phyloP scores from a whole-genome alignment of 768 basidiomycete genomes.

The Fomitopsis serialis region DNA sequence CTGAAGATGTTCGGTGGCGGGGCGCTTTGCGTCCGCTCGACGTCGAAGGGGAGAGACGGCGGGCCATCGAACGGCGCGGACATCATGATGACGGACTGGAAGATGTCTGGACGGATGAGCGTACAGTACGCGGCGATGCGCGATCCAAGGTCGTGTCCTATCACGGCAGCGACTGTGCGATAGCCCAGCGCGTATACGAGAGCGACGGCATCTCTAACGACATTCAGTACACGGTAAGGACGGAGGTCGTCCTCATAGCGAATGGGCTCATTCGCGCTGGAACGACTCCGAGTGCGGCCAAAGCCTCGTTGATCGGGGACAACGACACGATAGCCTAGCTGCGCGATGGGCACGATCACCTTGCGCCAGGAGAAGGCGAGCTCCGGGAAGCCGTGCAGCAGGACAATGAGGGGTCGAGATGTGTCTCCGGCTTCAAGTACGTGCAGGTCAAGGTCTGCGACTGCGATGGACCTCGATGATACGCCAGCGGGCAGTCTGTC shows the following conservation, averaged over 20 bases:
- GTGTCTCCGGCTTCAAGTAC: constrained; percentile 40
- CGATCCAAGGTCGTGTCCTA: constrained; percentile 63
- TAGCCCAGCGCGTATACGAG: constrained; percentile 50
- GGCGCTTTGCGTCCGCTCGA: not conserved
- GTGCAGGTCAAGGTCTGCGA: constrained; percentile 48
- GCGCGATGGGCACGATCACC: constrained; percentile 43
- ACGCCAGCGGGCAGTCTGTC: constrained; percentile 23
- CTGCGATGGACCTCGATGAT: constrained; percentile 32
- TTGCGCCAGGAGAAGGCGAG: constrained; percentile 64
- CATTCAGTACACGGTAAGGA: constrained; percentile 46
- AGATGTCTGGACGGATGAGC: constrained; percentile 50
- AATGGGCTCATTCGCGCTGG: constrained; percentile 14
- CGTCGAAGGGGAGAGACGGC: constrained; percentile 24
- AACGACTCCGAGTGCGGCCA: constrained; percentile 29
- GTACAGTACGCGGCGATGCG: constrained; percentile 46
- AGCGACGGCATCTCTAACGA: constrained; percentile 45
- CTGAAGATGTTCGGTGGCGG: constrained; percentile 4
- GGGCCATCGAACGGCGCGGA: constrained; percentile 51
- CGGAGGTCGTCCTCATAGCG: constrained; percentile 44
- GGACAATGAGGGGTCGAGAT: constrained; percentile 40
- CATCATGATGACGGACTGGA: constrained; percentile 52
- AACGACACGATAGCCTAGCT: constrained; percentile 53
- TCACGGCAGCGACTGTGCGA: constrained; percentile 37
- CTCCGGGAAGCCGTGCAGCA: constrained; percentile 66
- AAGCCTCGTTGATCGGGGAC: constrained; percentile 59